phyloP scores from a whole-genome alignment of 169 alveolate species.

The Eimeria sp. region DNA sequence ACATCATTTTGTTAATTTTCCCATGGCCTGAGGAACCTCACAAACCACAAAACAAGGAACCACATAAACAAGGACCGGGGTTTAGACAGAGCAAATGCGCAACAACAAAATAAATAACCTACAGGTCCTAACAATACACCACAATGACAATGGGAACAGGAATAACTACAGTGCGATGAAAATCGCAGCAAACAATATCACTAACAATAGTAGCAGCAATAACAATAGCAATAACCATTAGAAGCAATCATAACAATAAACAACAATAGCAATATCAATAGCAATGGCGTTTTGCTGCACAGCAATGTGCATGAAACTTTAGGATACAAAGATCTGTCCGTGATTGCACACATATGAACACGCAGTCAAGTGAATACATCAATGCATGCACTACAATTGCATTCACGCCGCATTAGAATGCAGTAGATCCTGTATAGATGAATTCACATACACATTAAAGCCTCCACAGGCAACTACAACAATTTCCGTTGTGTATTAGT shows the following conservation, averaged over 20 bases:
- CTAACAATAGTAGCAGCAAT: not conserved
- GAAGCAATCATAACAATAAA: not conserved
- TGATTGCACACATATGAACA: not conserved
- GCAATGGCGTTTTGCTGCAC: not conserved
- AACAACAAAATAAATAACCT: no score
- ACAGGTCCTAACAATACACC: no score
- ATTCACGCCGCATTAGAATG: no score
- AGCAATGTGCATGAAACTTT: no score
- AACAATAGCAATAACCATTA: not conserved
- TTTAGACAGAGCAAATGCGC: not conserved
- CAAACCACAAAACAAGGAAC: not conserved
- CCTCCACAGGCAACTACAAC: no score
- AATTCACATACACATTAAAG: not conserved
- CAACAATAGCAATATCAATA: not conserved
- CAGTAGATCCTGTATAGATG: no score
- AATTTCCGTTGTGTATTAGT: no score
- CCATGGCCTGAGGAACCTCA: constrained; percentile 47
- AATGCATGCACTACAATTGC: not conserved
- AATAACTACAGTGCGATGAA: no score
- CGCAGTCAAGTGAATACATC: not conserved
- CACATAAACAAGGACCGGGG: no score
- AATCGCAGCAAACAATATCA: no score
- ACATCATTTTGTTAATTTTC: constrained; percentile 66
- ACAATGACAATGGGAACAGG: not conserved
- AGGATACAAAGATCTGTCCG: not conserved